Percentiles rank a stretch among this genome's conserved stretches.
These are phyloP conservation scores for Arthroderma sp. DNA, from an alignment of 2,329 filamentous ascomycete genomes.

Conservation along the genomic window DNA sequence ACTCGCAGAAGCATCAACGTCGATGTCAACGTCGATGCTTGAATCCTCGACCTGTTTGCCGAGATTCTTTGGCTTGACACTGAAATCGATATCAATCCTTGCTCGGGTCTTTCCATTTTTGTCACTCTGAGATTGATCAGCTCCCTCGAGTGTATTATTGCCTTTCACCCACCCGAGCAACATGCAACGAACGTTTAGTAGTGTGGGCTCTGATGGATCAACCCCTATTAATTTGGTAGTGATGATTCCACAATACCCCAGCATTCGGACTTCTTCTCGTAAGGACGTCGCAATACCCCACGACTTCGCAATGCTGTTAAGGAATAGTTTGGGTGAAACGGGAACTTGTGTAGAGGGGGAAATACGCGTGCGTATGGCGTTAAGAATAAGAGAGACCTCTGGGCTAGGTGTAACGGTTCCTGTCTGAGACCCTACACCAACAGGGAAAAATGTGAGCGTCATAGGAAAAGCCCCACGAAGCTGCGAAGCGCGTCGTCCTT, in stretches of 20 bases:
- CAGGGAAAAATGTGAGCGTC: conserved; percentile 26
- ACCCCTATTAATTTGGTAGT: conserved; percentile 23
- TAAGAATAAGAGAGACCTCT: conserved; percentile 32
- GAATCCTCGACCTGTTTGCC: conserved; percentile 8
- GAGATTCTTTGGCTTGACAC: conserved; percentile 20
- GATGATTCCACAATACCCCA: conserved; percentile 36
- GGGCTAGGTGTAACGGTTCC: conserved; percentile 21
- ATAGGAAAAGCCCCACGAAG: conserved; percentile 16
- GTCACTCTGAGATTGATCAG: neutral
- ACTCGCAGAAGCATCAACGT: conserved; percentile 29
- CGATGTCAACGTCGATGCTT: conserved; percentile 24
- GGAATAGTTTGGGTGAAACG: conserved; percentile 27
- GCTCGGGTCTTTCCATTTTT: conserved; percentile 11
- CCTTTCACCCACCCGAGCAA: conserved; percentile 22
- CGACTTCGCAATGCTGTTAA: conserved; percentile 32
- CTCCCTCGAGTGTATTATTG: conserved; percentile 10
- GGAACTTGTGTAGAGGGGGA: conserved; percentile 26
- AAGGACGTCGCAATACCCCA: conserved; percentile 32
- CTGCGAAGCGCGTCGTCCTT: conserved; percentile 13
- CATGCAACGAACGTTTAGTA: conserved; percentile 29
- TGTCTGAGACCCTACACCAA: conserved; percentile 7
- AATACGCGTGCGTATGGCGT: conserved; percentile 30
- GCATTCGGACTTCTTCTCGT: conserved; percentile 34
- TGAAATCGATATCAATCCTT: conserved; percentile 32
- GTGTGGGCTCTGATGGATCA: conserved; percentile 11